These are phyloP conservation scores for Ceratocystis harringtonii DNA, from an alignment of 2,329 filamentous ascomycete genomes.

Conservation along the genomic window DNA sequence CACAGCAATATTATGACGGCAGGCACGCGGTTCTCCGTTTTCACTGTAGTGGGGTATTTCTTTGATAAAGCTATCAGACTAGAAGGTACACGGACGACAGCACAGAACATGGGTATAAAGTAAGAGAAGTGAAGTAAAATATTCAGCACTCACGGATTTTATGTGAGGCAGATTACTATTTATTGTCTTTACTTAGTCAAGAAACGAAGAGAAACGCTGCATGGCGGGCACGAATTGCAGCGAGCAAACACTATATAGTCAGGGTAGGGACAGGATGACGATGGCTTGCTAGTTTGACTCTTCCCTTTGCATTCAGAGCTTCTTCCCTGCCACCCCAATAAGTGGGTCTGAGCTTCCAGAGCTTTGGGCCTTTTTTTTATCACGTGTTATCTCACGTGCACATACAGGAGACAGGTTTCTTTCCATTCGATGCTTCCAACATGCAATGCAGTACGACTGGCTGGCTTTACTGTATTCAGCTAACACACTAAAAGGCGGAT, in stretches of 20 bases:
- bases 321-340: background rate
- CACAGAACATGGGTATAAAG: no score
- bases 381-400: background rate
- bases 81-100: background rate
- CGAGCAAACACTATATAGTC: background rate
- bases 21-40: background rate
- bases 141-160: no score
- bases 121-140: no score
- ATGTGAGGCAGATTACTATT: no score
- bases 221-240: no score
- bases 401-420: no score
- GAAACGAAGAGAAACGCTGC: no score
- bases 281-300: background rate
- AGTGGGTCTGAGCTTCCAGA: slow-evolving; percentile 15
- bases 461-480: background rate
- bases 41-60: background rate
- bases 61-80: background rate
- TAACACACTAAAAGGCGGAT: background rate
- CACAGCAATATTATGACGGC: slow-evolving; percentile 1
- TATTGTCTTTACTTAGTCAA: no score
- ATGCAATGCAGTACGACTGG: background rate
- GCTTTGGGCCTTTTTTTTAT: background rate
- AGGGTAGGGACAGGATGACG: background rate
- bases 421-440: background rate
- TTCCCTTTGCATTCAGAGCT: slow-evolving; percentile 6